Evolutionary conservation across 2,329 filamentous ascomycete genomes (phyloP).

Genomic region (Hypoxylon sp.): DNA sequence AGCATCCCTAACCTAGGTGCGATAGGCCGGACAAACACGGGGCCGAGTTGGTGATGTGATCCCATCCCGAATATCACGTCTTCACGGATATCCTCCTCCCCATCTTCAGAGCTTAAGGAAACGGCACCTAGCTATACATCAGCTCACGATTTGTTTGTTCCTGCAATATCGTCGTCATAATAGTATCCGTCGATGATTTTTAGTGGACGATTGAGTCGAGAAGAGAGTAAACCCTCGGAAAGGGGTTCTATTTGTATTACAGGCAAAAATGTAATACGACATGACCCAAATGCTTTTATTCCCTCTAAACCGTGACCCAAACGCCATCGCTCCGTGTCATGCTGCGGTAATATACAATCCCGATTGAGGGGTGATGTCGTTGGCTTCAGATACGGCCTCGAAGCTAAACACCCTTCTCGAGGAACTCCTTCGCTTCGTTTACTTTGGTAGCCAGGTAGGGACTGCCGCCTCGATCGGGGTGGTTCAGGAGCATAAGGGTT

Average conservation of each 20-base stretch:
- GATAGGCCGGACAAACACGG: background rate
- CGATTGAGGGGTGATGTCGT: background rate
- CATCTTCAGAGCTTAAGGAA: background rate
- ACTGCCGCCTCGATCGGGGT: slow-evolving; percentile 95
- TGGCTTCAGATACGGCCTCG: background rate
- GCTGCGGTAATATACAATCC: slow-evolving; percentile 35
- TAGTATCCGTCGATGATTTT: background rate
- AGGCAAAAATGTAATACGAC: slow-evolving; percentile 12
- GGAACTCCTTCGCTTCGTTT: slow-evolving; percentile 96
- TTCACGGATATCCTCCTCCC: background rate
- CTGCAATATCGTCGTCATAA: background rate
- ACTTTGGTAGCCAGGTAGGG: slow-evolving; percentile 97
- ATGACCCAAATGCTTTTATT: slow-evolving; percentile 22
- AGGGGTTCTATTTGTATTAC: slow-evolving; percentile 17
- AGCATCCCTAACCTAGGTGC: slow-evolving; percentile 1
- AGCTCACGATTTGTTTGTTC: background rate
- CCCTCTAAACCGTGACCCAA: slow-evolving; percentile 32
- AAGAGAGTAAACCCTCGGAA: slow-evolving; percentile 29
- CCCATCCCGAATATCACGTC: background rate
- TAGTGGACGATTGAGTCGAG: slow-evolving; percentile 11
- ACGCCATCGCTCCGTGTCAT: slow-evolving; percentile 44
- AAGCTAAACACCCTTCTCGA: slow-evolving; percentile 72
- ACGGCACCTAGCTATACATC: background rate
- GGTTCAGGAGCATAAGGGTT: slow-evolving; percentile 95
- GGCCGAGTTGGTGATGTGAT: background rate